A percentile compares a stretch with the other conserved stretches of the same genome.
phyloP scores from a whole-genome alignment of 768 basidiomycete genomes.

The Kwoniella sp. region DNA sequence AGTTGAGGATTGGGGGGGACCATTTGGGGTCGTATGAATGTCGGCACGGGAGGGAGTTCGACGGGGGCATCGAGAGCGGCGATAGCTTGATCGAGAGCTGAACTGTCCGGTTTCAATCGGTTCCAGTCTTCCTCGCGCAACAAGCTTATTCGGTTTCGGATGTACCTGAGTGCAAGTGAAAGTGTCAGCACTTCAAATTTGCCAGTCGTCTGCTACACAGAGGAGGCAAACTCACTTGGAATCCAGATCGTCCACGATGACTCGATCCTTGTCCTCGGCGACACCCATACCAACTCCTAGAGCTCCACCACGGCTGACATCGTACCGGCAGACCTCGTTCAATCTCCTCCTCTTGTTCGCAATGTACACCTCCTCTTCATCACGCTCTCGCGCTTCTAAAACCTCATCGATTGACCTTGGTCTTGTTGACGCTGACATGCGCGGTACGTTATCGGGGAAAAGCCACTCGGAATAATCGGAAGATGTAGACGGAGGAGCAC shows the following conservation, averaged over 20 bases:
- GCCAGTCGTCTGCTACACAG: neutral
- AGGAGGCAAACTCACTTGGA: conserved; percentile 29
- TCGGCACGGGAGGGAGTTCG: conserved; percentile 42
- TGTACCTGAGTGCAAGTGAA: conserved; percentile 29
- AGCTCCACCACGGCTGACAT: conserved; percentile 48
- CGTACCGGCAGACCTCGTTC: conserved; percentile 56
- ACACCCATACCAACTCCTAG: conserved; percentile 55
- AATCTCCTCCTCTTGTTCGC: conserved; percentile 44
- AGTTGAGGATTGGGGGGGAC: conserved; percentile 27
- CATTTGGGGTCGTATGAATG: conserved; percentile 41
- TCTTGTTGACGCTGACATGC: conserved; percentile 14
- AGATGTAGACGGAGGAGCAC: conserved; percentile 10
- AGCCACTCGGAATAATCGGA: conserved; percentile 29
- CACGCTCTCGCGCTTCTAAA: conserved; percentile 20
- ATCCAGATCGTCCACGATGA: conserved; percentile 58
- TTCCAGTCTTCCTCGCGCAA: conserved; percentile 43
- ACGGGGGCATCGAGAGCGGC: conserved; percentile 33
- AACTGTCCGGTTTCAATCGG: conserved; percentile 38
- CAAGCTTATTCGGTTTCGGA: conserved; percentile 43
- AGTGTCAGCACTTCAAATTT: neutral
- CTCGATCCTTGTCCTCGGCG: conserved; percentile 48
- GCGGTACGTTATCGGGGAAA: conserved; percentile 32
- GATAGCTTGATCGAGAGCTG: conserved; percentile 33
- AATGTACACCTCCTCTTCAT: conserved; percentile 28
- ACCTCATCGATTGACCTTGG: conserved; percentile 42